Conservation (phyloP, 768 basidiomycete species). For the Kwoniella botswanensis region DNA sequence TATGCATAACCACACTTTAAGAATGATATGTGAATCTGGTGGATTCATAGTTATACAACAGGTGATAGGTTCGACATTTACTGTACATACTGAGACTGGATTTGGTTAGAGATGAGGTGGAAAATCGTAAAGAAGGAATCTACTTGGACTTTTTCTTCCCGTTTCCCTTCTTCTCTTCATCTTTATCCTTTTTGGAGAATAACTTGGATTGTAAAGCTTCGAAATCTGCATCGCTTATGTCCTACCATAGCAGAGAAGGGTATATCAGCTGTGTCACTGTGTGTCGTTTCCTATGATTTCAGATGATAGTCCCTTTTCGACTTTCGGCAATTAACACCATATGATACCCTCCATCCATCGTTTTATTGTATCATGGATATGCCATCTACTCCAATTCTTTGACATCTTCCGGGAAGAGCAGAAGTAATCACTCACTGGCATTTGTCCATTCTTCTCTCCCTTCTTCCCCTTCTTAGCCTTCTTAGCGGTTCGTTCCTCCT, state of each 20-base stretch:
- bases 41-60: background rate
- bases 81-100: too few species aligned
- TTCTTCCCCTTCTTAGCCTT: slow-evolving; percentile 61
- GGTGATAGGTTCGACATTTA: background rate
- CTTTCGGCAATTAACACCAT: too few species aligned
- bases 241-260: slow-evolving; percentile 9
- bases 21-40: too few species aligned
- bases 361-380: too few species aligned
- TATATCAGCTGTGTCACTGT: background rate
- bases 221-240: slow-evolving; percentile 50
- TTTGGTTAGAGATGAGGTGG: background rate
- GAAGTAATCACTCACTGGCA: background rate
- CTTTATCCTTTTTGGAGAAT: slow-evolving; percentile 35
- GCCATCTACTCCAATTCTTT: too few species aligned
- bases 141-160: slow-evolving; percentile 13
- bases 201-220: slow-evolving; percentile 48
- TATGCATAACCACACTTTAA: too few species aligned
- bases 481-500: slow-evolving; percentile 52
- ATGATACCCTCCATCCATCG: too few species aligned
- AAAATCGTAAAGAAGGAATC: background rate
- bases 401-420: background rate
- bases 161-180: background rate
- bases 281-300: background rate
- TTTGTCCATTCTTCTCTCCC: slow-evolving; percentile 60
- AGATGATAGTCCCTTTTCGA: too few species aligned